phyloP scores from a whole-genome alignment of 1,284 basidiomycete genomes.

The Heterobasidion irregulare region DNA sequence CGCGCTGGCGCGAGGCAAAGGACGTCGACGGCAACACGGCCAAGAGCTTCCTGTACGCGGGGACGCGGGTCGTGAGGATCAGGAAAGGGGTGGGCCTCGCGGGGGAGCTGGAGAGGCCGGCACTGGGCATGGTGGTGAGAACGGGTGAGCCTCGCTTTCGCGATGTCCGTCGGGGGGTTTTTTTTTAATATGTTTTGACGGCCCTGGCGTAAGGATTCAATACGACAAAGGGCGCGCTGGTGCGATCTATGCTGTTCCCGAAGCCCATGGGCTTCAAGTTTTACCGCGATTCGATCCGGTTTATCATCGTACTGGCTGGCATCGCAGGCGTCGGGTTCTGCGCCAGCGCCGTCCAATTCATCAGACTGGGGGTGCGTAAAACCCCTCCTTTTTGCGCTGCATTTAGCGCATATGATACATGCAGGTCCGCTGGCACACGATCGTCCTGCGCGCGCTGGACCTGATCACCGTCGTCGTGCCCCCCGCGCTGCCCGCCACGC shows the following conservation, averaged over 20 bases:
- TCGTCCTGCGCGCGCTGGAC: constrained; percentile 88
- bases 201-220: constrained; percentile 64
- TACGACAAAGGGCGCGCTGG: constrained; percentile 94
- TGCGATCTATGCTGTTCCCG: constrained; percentile 97
- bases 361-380: constrained; percentile 71
- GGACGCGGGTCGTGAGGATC: constrained; percentile 91
- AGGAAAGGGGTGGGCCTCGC: constrained; percentile 54
- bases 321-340: constrained; percentile 87
- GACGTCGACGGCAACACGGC: constrained; percentile 66
- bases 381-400: background rate
- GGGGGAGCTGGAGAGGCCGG: constrained; percentile 51
- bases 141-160: constrained; percentile 50
- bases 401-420: constrained; percentile 6
- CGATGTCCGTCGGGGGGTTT: background rate
- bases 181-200: background rate
- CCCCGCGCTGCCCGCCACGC: constrained; percentile 92
- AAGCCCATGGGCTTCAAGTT: constrained; percentile 98
- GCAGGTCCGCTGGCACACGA: constrained; percentile 87
- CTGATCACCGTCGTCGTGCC: constrained; percentile 98
- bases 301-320: constrained; percentile 87
- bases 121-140: constrained; percentile 85
- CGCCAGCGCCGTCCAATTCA: constrained; percentile 85
- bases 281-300: constrained; percentile 95
- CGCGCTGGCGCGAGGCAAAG: constrained; percentile 60
- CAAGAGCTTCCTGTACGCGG: constrained; percentile 87